Evolutionary conservation across 768 basidiomycete species (phyloP).

Genomic region (Suillus variegatus): DNA sequence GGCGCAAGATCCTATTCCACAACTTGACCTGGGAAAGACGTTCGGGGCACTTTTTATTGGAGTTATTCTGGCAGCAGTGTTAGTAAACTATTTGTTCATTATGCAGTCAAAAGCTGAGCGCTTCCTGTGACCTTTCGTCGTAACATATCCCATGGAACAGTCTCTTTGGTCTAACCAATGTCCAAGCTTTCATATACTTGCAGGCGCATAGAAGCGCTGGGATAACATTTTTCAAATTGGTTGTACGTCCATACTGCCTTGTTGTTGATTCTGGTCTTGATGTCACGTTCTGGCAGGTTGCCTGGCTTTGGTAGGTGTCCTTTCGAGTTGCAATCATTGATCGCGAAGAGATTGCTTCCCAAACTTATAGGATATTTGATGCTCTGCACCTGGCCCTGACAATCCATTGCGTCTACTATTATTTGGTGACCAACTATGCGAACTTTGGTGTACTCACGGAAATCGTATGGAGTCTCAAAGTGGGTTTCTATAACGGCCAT

Average conservation of each 20-base stretch:
- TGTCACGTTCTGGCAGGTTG: slow-evolving; percentile 1
- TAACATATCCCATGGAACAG: background rate
- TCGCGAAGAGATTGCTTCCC: background rate
- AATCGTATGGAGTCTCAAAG: slow-evolving; percentile 30
- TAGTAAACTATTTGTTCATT: background rate
- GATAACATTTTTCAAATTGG: background rate
- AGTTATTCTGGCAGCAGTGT: background rate
- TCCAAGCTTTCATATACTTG: background rate
- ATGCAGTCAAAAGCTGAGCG: background rate
- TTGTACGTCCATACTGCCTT: background rate
- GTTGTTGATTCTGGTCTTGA: background rate
- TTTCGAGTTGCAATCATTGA: background rate
- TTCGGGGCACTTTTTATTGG: slow-evolving; percentile 5
- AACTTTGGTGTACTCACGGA: slow-evolving; percentile 29
- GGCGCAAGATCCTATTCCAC: background rate
- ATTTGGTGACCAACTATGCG: slow-evolving; percentile 35
- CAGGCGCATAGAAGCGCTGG: background rate
- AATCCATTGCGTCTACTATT: slow-evolving; percentile 38
- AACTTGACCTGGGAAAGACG: background rate
- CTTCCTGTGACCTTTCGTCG: background rate
- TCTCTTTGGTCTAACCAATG: background rate
- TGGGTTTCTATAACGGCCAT: background rate
- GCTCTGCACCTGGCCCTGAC: slow-evolving; percentile 36
- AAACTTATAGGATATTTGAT: slow-evolving; percentile 33
- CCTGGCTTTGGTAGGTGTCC: slow-evolving; percentile 10